These are phyloP conservation scores for Fusarium foetens DNA, from an alignment of 2,329 filamentous ascomycete genomes.

Conservation along the genomic window DNA sequence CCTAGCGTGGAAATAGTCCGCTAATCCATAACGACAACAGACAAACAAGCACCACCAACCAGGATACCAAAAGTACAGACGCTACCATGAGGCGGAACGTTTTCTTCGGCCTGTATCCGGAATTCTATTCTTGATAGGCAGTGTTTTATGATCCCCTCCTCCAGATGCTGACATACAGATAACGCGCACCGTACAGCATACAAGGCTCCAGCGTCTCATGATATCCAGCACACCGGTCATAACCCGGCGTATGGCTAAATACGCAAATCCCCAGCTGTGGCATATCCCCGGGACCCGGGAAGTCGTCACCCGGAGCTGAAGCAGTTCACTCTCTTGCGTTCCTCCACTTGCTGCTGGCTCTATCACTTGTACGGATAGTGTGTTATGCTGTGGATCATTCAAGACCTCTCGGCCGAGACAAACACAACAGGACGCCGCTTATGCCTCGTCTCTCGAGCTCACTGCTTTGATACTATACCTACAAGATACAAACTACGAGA, in stretches of 20 bases:
- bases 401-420: conserved; percentile 12
- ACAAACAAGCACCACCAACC: conserved; percentile 10
- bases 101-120: conserved; percentile 12
- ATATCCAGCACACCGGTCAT: conserved; percentile 11
- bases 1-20: conserved; percentile 28
- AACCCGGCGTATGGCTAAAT: background rate
- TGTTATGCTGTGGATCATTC: background rate
- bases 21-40: conserved; percentile 16
- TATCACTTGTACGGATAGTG: background rate
- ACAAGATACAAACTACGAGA: background rate
- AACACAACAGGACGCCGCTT: conserved; percentile 7
- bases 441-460: background rate
- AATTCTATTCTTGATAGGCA: background rate
- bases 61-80: conserved; percentile 5
- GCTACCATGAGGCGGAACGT: background rate
- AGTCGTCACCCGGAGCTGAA: conserved; percentile 13
- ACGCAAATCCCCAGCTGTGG: conserved; percentile 7
- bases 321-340: background rate
- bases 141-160: conserved; percentile 4
- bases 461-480: background rate
- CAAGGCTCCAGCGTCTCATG: background rate
- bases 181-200: background rate
- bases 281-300: conserved; percentile 23
- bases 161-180: background rate
- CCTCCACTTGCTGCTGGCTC: conserved; percentile 9